Conservation (phyloP, 768 basidiomycete genomes). For the Suillus hirtellus region DNA sequence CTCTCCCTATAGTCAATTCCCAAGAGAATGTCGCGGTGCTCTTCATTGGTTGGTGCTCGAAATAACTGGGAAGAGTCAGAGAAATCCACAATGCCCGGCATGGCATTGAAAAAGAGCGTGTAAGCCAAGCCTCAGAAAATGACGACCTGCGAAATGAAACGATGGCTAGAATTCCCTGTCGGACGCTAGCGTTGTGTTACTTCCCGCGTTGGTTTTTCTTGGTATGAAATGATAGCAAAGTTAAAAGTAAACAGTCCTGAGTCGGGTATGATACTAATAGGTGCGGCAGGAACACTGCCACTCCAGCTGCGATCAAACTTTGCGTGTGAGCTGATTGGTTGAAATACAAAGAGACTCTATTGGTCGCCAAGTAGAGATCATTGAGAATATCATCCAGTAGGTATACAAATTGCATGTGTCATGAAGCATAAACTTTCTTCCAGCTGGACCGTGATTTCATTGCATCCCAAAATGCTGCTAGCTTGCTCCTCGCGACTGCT, state of each 20-base stretch:
- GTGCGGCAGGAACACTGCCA: conserved; percentile 3
- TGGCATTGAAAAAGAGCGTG: conserved; percentile 16
- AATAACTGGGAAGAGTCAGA: conserved; percentile 18
- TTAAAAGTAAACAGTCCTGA: not conserved
- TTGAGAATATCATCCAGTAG: not conserved
- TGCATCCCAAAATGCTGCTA: conserved; percentile 74
- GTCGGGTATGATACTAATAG: not conserved
- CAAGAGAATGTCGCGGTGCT: conserved; percentile 48
- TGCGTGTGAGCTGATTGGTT: not conserved
- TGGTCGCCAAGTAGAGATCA: not conserved
- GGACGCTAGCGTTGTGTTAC: not conserved
- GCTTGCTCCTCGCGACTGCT: conserved; percentile 45
- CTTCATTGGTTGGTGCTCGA: conserved; percentile 25
- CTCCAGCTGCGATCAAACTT: not conserved
- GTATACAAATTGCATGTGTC: not conserved
- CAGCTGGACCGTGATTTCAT: conserved; percentile 68
- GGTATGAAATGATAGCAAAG: conserved; percentile 3
- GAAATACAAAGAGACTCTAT: not conserved
- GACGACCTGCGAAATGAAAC: not conserved
- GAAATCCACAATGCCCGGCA: conserved; percentile 20
- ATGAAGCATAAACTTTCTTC: conserved; percentile 55
- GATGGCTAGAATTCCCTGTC: not conserved
- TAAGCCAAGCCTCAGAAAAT: conserved; percentile 9
- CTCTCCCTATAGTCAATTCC: conserved; percentile 45
- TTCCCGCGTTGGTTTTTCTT: not conserved